phyloP scores from a whole-genome alignment of 2,329 filamentous ascomycete species.

The Fusarium robinianum region DNA sequence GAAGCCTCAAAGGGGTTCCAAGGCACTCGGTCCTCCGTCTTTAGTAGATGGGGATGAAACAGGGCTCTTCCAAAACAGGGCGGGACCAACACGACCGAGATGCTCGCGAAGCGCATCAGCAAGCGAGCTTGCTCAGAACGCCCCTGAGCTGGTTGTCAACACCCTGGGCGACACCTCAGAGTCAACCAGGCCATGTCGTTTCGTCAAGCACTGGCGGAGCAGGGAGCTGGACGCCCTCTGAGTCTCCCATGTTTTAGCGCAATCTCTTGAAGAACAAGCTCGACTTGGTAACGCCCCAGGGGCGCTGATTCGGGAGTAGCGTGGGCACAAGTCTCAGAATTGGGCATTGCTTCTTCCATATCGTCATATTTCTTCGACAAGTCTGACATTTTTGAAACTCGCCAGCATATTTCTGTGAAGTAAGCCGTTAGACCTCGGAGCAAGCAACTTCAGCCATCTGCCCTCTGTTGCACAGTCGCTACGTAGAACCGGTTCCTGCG shows the following conservation, averaged over 20 bases:
- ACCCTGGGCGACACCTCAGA: neutral
- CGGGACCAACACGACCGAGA: too few relatives aligned
- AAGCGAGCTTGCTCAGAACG: too few relatives aligned
- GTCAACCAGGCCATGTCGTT: constrained; percentile 6
- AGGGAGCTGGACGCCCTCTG: constrained; percentile 21
- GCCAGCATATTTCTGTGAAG: too few relatives aligned
- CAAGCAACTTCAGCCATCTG: too few relatives aligned
- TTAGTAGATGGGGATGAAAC: too few relatives aligned
- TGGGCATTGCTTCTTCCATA: constrained; percentile 4
- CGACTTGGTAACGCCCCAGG: neutral
- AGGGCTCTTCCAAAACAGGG: too few relatives aligned
- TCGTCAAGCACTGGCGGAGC: constrained; percentile 15
- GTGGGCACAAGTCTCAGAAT: constrained; percentile 13
- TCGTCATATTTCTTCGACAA: neutral
- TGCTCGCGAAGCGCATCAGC: too few relatives aligned
- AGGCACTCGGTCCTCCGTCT: too few relatives aligned
- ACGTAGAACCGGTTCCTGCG: neutral
- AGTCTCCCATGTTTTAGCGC: constrained; percentile 31
- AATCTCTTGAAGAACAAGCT: constrained; percentile 8
- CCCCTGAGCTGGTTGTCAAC: too few relatives aligned
- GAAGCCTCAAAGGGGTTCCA: too few relatives aligned
- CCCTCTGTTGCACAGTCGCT: neutral
- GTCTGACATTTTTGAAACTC: too few relatives aligned
- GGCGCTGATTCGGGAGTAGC: neutral
- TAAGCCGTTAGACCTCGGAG: too few relatives aligned